Conservation (phyloP, 73 alveolate species). For the Urostyla sp. region DNA sequence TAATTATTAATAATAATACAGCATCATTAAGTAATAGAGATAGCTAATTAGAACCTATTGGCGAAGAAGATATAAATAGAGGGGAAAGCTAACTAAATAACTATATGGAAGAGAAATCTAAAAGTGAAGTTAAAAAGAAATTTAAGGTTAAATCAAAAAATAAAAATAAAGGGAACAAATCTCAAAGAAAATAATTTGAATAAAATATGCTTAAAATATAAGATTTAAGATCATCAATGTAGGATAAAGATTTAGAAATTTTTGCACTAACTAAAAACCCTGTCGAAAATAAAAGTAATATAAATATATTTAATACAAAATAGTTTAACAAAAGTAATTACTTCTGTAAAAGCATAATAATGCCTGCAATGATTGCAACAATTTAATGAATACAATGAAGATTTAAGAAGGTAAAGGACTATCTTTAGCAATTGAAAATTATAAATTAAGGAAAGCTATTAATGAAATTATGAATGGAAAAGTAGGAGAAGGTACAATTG, state of each 20-base stretch:
- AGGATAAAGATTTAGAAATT: neutral
- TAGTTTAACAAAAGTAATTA: constrained; percentile 24
- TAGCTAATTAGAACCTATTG: neutral
- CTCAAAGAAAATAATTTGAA: constrained; percentile 1
- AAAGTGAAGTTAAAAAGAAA: neutral
- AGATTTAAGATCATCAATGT: neutral
- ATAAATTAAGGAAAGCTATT: constrained; percentile 22
- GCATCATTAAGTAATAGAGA: neutral
- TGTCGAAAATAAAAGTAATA: constrained; percentile 3
- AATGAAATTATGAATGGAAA: neutral
- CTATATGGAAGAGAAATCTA: neutral
- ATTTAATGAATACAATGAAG: neutral
- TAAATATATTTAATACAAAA: neutral
- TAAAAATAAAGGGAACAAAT: neutral
- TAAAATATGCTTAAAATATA: constrained; percentile 16
- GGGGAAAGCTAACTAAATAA: neutral
- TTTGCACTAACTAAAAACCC: constrained; percentile 4
- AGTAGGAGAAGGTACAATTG: neutral
- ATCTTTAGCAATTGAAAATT: constrained; percentile 24
- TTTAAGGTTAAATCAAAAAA: neutral
- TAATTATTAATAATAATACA: too few relatives aligned
- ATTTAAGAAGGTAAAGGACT: constrained; percentile 10
- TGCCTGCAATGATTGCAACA: constrained; percentile 27
- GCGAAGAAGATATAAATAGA: neutral
- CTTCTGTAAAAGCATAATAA: neutral